Evolutionary conservation across 768 basidiomycete genomes (phyloP), one percentile per base, ranked within the genome.

Genomic region (Rhodosporidiobolus odoratus): DNA sequence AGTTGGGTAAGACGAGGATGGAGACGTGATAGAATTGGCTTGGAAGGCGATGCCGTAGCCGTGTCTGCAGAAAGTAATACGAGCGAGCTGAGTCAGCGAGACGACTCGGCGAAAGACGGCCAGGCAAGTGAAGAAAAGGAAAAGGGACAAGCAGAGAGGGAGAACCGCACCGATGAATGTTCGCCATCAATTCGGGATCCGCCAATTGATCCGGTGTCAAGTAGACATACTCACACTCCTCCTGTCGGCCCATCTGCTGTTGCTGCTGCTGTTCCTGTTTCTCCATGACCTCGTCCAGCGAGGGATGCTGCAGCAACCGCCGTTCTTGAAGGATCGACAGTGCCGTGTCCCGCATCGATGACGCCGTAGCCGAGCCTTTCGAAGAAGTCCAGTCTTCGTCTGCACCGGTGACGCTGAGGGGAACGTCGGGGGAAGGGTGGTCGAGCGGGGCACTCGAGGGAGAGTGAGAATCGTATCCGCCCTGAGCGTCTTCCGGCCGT

Each of bases 11-110:
- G 12, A 21, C 35, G 56, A 8, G 6, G n/a, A 3, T 30, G 41
- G 15, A 2, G 41, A 25, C 12, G n/a, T 38, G 47, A 52, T 32
- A 2, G 61, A 40, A 50, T 34, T 57, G 23, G 62, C 30, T 6
- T 52, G 57, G 68, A 69, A 69, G 12, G 68, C 68, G 62, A 69
- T 64, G 27, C 69, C 69, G 47, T 58, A 66, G 23, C 69, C 69
- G 40, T 62, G 59, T 9, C 69, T 70, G 69, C 17, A 3, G 27
- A 21, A n/a, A n/a, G 32, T 23, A 35, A 27, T n/a, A 15, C n/a
- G 21, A 50, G 2, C 7, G 10, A n/a, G n/a, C n/a, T n/a, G n/a
- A n/a, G n/a, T n/a, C n/a, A n/a, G n/a, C n/a, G n/a, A n/a, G n/a
- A n/a, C n/a, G n/a, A n/a, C n/a, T n/a, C n/a, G n/a, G n/a, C n/a